Evolutionary conservation across 345 rosid genomes (phyloP).

Genomic region (Conringia planisiliqua): DNA sequence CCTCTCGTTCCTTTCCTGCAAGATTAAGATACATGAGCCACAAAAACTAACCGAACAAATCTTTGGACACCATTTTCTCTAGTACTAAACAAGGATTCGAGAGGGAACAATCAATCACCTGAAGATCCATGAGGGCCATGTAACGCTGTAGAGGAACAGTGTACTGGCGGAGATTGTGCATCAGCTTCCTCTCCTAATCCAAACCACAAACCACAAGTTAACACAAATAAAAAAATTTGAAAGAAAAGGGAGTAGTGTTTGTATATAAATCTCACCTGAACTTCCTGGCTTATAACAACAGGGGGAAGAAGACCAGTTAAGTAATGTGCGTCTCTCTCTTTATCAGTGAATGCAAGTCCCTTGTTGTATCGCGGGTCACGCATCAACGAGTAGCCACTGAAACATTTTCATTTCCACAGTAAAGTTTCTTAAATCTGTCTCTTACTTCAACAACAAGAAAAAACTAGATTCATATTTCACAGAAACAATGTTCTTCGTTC

Average conservation of each 20-base stretch:
- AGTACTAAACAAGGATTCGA: not conserved
- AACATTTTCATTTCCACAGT: constrained; percentile 5
- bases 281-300: constrained; percentile 57
- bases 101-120: constrained; percentile 42
- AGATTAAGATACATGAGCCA: constrained; percentile 10
- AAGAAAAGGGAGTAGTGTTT: not conserved
- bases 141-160: constrained; percentile 89
- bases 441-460: constrained; percentile 3
- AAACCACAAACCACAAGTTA: not conserved
- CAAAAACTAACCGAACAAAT: not conserved
- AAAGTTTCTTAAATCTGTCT: not conserved
- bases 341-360: constrained; percentile 79
- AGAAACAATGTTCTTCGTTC: not conserved
- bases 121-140: constrained; percentile 95
- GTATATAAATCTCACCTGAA: constrained; percentile 41
- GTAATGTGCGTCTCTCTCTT: constrained; percentile 94
- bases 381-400: constrained; percentile 84
- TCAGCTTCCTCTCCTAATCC: constrained; percentile 67
- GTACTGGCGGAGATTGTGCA: constrained; percentile 83
- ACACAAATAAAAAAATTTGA: constrained; percentile 1
- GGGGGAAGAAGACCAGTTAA: constrained; percentile 97
- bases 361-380: constrained; percentile 94
- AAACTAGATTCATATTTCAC: not conserved
- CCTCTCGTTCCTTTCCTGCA: constrained; percentile 96
- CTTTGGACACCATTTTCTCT: not conserved